These are phyloP conservation scores for Abortiporus biennis DNA, from an alignment of 1,284 basidiomycete genomes.

Conservation along the genomic window DNA sequence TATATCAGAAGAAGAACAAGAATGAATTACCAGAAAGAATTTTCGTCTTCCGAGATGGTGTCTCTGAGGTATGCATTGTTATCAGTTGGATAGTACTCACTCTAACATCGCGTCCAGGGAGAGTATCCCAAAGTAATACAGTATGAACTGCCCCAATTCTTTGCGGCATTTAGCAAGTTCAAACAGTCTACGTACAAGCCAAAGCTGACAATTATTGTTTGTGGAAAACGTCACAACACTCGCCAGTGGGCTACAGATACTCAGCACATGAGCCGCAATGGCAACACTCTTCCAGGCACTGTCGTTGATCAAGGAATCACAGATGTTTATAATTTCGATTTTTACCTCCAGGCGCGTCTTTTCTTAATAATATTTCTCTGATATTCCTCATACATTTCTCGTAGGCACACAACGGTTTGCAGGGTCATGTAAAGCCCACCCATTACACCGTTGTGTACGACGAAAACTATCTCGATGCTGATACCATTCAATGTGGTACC, in stretches of 20 bases:
- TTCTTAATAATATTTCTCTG: not conserved
- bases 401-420: conserved; percentile 56
- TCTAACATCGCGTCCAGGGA: conserved; percentile 37
- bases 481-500: conserved; percentile 64
- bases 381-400: not conserved
- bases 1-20: conserved; percentile 47
- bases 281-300: conserved; percentile 71
- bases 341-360: conserved; percentile 55
- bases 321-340: conserved; percentile 67
- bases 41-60: conserved; percentile 69
- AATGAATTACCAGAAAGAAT: conserved; percentile 54
- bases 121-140: conserved; percentile 56
- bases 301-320: conserved; percentile 72
- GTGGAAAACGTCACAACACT: conserved; percentile 77
- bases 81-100: not conserved
- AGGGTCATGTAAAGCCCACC: conserved; percentile 61
- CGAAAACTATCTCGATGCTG: conserved; percentile 56
- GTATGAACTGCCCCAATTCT: conserved; percentile 53
- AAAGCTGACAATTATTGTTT: conserved; percentile 64
- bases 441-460: conserved; percentile 75
- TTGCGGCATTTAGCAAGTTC: conserved; percentile 51
- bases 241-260: conserved; percentile 53
- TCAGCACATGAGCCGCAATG: conserved; percentile 46
- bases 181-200: conserved; percentile 48
- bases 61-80: conserved; percentile 53